Evolutionary conservation across 2,329 filamentous ascomycete species (phyloP).

Genomic region (Leptographium wingfieldii): DNA sequence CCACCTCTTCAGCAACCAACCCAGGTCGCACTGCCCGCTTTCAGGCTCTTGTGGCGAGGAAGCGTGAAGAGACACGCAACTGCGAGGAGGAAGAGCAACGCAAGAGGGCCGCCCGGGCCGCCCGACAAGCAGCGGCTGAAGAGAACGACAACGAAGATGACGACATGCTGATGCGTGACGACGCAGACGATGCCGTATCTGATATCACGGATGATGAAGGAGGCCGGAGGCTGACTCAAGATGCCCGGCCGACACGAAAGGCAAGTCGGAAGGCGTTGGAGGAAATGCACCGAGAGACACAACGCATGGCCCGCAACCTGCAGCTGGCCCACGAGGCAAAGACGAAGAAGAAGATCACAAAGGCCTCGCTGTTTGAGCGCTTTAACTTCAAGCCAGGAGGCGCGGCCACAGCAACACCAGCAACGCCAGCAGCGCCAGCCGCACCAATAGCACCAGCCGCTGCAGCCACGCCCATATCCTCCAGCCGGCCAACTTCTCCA

Average conservation of each 20-base stretch:
- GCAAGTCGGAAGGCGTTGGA: slow-evolving; percentile 91
- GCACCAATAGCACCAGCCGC: slow-evolving; percentile 12
- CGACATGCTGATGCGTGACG: slow-evolving; percentile 26
- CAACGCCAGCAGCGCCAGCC: not conserved
- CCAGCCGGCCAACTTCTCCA: slow-evolving; percentile 39
- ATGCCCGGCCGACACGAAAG: slow-evolving; percentile 51
- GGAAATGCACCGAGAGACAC: slow-evolving; percentile 90
- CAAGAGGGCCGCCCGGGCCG: slow-evolving; percentile 33
- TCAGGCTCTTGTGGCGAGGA: slow-evolving; percentile 58
- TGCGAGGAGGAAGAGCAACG: slow-evolving; percentile 48
- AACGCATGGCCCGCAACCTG: slow-evolving; percentile 79
- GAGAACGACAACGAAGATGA: slow-evolving; percentile 27
- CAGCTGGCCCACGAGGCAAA: slow-evolving; percentile 82
- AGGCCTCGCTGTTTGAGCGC: slow-evolving; percentile 66
- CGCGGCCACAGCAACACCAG: slow-evolving; percentile 8
- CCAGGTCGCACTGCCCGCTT: slow-evolving; percentile 46
- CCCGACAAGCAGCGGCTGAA: slow-evolving; percentile 24
- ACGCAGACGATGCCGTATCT: slow-evolving; percentile 37
- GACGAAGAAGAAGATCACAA: slow-evolving; percentile 83
- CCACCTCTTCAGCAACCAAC: slow-evolving; percentile 31
- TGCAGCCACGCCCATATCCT: slow-evolving; percentile 28
- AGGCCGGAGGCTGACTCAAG: slow-evolving; percentile 55
- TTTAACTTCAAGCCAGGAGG: slow-evolving; percentile 58
- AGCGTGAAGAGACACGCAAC: slow-evolving; percentile 56
- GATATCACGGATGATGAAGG: slow-evolving; percentile 49